phyloP scores from a whole-genome alignment of 1,284 basidiomycete genomes.

The Leccinum fuscescens region DNA sequence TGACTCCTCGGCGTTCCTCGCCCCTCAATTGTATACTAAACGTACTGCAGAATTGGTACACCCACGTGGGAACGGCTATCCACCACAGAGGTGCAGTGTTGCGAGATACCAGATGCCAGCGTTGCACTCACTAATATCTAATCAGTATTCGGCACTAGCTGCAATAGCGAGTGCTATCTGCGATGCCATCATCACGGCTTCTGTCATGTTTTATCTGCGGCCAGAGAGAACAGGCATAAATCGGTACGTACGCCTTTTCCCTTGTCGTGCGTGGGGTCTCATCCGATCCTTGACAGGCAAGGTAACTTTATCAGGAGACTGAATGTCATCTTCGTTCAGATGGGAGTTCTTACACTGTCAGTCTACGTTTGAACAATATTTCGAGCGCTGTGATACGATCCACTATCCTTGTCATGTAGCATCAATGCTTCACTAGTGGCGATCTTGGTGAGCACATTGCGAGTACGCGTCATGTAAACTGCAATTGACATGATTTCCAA shows the following conservation, averaged over 20 bases:
- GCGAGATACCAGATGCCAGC: not conserved
- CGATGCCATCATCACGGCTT: conserved; percentile 20
- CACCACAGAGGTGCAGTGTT: conserved; percentile 4
- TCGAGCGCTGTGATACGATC: not conserved
- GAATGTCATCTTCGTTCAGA: conserved; percentile 23
- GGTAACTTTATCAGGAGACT: conserved; percentile 15
- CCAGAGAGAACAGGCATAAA: conserved; percentile 6
- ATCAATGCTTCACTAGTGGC: conserved; percentile 12
- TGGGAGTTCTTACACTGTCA: conserved; percentile 27
- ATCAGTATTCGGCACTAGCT: conserved; percentile 9
- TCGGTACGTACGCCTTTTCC: conserved; percentile 9
- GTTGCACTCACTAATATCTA: not conserved
- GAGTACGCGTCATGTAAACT: not conserved
- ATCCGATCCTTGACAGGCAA: not conserved
- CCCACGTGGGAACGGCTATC: conserved; percentile 11
- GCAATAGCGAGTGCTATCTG: conserved; percentile 19
- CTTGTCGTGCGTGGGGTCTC: not conserved
- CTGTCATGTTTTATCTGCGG: conserved; percentile 21
- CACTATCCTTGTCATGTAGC: conserved; percentile 8
- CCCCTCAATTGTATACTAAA: not conserved
- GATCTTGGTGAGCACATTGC: conserved; percentile 12
- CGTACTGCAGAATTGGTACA: conserved; percentile 7
- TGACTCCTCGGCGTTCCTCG: not conserved
- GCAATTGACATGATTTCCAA: not conserved
- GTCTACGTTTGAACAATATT: not conserved